phyloP scores from a whole-genome alignment of 768 basidiomycete species.

The Suillus weaverae region DNA sequence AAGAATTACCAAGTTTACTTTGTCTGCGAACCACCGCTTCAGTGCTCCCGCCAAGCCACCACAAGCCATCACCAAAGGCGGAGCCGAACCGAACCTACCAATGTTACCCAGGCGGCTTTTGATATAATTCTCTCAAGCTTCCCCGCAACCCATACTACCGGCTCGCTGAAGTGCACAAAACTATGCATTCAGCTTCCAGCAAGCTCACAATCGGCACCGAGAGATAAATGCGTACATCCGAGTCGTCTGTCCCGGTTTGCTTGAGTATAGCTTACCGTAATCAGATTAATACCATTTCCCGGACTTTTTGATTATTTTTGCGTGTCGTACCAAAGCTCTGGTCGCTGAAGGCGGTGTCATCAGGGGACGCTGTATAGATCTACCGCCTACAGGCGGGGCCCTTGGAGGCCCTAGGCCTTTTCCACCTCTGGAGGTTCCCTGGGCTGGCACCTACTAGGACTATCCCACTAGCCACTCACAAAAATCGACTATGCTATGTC shows the following conservation, averaged over 20 bases:
- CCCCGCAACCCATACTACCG: slow-evolving; percentile 1
- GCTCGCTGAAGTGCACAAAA: background rate
- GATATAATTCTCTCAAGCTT: background rate
- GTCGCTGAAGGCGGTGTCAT: background rate
- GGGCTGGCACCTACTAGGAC: background rate
- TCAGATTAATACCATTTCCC: no score
- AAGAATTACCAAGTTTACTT: background rate
- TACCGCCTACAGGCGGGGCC: background rate
- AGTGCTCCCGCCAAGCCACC: background rate
- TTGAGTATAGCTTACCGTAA: slow-evolving; percentile 1
- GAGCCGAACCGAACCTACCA: background rate
- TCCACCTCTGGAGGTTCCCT: background rate
- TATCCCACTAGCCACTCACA: no score
- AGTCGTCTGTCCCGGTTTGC: background rate
- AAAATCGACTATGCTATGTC: background rate
- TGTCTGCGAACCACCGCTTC: background rate
- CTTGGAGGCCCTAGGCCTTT: background rate
- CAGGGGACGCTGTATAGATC: background rate
- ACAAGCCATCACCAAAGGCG: background rate
- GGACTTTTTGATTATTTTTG: slow-evolving; percentile 2
- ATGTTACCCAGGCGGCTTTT: background rate
- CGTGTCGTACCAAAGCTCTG: background rate
- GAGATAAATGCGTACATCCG: background rate
- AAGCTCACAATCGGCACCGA: slow-evolving; percentile 4
- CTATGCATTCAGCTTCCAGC: background rate